Evolutionary conservation across 768 basidiomycete species (phyloP).

Genomic region (Chalciporus sphaerocephalus): DNA sequence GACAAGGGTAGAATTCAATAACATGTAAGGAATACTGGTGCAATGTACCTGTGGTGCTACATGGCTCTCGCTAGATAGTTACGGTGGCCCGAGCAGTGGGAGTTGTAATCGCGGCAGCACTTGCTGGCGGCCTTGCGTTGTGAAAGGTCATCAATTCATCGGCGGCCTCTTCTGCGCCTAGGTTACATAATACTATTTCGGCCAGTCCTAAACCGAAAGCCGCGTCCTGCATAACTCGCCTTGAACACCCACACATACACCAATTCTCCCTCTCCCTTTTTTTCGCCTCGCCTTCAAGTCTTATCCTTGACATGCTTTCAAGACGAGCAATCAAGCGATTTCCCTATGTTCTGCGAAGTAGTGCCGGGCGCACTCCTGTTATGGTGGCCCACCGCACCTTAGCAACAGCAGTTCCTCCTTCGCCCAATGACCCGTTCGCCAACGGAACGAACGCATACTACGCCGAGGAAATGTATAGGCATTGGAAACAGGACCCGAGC

Average conservation of each 20-base stretch:
- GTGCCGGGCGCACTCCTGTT: constrained; percentile 16
- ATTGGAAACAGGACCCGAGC: constrained; percentile 85
- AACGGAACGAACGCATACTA: constrained; percentile 96
- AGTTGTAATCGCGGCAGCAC: background rate
- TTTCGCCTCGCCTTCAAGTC: background rate
- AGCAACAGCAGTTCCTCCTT: constrained; percentile 55
- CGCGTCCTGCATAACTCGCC: too few species aligned
- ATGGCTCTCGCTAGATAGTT: too few species aligned
- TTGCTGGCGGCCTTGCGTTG: constrained; percentile 3
- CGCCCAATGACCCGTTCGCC: constrained; percentile 81
- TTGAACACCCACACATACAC: background rate
- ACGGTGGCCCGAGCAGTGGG: constrained; percentile 1
- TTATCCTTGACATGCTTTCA: constrained; percentile 30
- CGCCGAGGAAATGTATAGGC: constrained; percentile 93
- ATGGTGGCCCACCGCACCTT: constrained; percentile 31
- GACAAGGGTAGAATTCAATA: constrained; percentile 1
- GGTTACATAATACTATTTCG: constrained; percentile 17
- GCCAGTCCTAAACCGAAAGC: too few species aligned
- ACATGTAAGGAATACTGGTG: background rate
- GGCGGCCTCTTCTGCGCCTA: constrained; percentile 15
- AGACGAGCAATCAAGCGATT: constrained; percentile 37
- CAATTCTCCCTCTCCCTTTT: background rate
- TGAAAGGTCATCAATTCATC: background rate
- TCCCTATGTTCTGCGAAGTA: constrained; percentile 26
- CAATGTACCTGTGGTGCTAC: too few species aligned